Base-by-base conservation (phyloP, 2,329 filamentous ascomycete species). In the Hymenoscyphus occultus region DNA sequence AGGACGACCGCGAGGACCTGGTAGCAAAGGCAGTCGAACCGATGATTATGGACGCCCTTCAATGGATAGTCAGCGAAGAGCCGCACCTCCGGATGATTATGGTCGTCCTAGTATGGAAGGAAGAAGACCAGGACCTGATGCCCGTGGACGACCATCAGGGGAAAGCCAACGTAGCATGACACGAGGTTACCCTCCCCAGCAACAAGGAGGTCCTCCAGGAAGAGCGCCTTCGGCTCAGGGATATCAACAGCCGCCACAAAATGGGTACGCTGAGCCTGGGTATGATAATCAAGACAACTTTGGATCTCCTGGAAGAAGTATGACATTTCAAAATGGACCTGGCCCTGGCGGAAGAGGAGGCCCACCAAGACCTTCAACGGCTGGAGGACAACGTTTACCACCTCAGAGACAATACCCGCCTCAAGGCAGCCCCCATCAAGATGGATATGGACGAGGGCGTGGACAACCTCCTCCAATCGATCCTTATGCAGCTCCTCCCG, bases 351-450 rank as follows among this genome's bases (percentile, higher is more conserved):
- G 80, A 19, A 79, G 79, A 57, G 79, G 77, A 58, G 76, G 80
- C 66, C 82, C 81, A n/a, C 79, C 79, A 48, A 78, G 85, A 67
- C 84, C 86, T 28, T 81, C 83, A 28, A 88, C 86, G 5, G 80
- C 85, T 3, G 80, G 81, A 40, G 80, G 82, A 14, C 80, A 80
- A 65, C 80, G 84, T 61, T 80, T 79, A n/a, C 80, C 81, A 16
- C 83, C 83, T 14, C 84, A 83, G 68, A 79, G 83, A 67, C 78
- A 78, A 66, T 85, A 86, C 71, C 79, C 80, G 19, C 48, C 80
- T n/a, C 81, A 81, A 69, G 77, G 59, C 35, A 35, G 6, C 22
- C 65, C 66, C 19, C 62, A 64, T 16, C 39, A 61, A 19, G 67
- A 68, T 65, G 58, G 60, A 28, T 70, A 70, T 60, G 39, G 42